phyloP scores from a whole-genome alignment of 257 asterid species.

The Nicotiana paniculata region DNA sequence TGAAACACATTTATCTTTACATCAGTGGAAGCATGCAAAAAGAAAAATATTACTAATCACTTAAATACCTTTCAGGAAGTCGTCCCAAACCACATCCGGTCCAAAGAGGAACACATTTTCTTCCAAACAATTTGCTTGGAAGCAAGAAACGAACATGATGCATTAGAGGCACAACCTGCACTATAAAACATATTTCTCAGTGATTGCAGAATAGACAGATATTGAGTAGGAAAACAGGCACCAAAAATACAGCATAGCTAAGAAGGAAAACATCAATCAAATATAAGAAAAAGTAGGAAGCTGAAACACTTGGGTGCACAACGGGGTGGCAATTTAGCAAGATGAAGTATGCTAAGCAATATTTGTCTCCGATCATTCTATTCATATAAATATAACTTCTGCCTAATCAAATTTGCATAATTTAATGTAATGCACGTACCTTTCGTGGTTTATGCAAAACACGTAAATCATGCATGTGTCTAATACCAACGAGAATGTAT shows the following conservation, averaged over 20 bases:
- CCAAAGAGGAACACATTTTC: constrained; percentile 16
- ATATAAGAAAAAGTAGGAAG: not conserved
- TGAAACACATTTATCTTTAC: not conserved
- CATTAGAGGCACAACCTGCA: constrained; percentile 25
- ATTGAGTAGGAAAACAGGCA: not conserved
- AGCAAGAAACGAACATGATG: constrained; percentile 12
- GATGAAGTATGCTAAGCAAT: not conserved
- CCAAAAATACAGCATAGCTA: not conserved
- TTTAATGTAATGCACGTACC: not conserved
- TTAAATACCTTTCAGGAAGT: constrained; percentile 9
- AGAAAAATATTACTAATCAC: not conserved
- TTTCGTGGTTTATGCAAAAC: not conserved
- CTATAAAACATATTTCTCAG: constrained; percentile 10
- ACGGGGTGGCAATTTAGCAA: too few relatives aligned
- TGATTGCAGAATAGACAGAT: not conserved
- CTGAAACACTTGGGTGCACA: not conserved
- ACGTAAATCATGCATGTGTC: not conserved
- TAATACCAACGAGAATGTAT: not conserved
- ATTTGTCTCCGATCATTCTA: not conserved
- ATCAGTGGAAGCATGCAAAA: not conserved
- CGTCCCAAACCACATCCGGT: constrained; percentile 3
- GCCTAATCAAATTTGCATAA: not conserved
- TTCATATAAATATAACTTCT: not conserved
- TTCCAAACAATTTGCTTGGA: constrained; percentile 10
- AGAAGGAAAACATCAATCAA: not conserved